Base-by-base conservation (phyloP, 2,329 filamentous ascomycete species). In the Phoma sp. region DNA sequence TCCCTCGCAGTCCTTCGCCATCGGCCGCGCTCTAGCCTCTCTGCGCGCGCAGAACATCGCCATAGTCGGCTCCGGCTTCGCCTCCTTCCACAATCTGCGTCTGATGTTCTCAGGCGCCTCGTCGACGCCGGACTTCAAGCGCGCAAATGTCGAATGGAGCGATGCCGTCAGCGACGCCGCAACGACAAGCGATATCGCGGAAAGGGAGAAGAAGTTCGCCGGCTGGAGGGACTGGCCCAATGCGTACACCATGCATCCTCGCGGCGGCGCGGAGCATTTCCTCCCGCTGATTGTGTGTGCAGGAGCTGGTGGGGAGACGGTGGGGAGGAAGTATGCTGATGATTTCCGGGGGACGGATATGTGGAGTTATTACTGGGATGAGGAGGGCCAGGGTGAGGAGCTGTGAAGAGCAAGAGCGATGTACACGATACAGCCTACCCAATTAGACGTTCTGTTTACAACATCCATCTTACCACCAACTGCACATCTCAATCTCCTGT, bases 31-130 rank as follows among this genome's bases (percentile, higher is more conserved):
- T 1, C 78, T 86, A 9, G 66, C 69, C 10, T 62, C 65, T 7
- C 79, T 86, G 42, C 81, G 83, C 11, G 72, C 75, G 33, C 72
- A 78, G 25, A 83, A 83, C 69, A 74, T 86, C n/a, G 83, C 83
- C 60, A 78, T 86, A 50, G 62, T 86, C 36, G 84, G 84, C n/a
- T 85, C 82, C 0, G 84, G 84, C 23, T 86, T 86, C 60, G 82
- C 84, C 1, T 82, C 80, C 2, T 76, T 86, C 51, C 84, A 86
- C 67, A 85, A 86, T 65, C 62, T 85, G 7, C 69, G 75, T 23
- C 61, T 76, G 27, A 80, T 85, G 78, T 76, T 79, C 58, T 61
- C 59, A 7, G 68, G 68, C 30, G 52, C 50, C 4, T 57, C 64
- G 1, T 48, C 55, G 2, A 68, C 65, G 0, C 68, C 69, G 0